Evolutionary conservation across 2,329 filamentous ascomycete genomes (phyloP).

Genomic region (Microascus cirrosus): DNA sequence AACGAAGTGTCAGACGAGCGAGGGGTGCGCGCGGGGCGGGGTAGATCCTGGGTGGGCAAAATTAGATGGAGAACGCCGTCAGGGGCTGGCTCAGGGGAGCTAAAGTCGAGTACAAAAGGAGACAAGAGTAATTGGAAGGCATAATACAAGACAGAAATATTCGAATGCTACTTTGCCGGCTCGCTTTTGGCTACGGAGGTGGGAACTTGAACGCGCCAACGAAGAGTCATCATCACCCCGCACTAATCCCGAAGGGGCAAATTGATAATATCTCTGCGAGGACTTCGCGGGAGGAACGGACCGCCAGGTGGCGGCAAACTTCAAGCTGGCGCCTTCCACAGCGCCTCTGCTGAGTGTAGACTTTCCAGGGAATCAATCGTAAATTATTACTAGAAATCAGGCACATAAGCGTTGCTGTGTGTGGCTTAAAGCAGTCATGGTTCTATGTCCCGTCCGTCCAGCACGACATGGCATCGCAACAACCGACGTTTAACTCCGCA

Average conservation of each 20-base stretch:
- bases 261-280: not conserved
- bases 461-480: not conserved
- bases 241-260: not conserved
- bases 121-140: no score
- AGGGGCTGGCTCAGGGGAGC: no score
- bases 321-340: not conserved
- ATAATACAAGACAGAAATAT: not conserved
- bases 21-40: slow-evolving; percentile 4
- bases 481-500: not conserved
- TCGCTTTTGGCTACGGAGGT: not conserved
- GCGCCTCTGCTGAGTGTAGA: not conserved
- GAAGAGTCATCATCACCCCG: not conserved
- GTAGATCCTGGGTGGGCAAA: not conserved
- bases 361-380: not conserved
- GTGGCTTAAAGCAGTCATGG: not conserved
- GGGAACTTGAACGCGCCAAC: not conserved
- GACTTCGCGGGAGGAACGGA: not conserved
- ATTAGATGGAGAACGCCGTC: not conserved
- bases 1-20: slow-evolving; percentile 8
- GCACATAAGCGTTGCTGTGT: not conserved
- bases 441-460: not conserved
- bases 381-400: not conserved
- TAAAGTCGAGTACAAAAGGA: no score
- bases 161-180: not conserved
- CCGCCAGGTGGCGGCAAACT: not conserved